Evolutionary conservation across 2,329 filamentous ascomycete genomes (phyloP).

Genomic region (Xylariaceae sp.): DNA sequence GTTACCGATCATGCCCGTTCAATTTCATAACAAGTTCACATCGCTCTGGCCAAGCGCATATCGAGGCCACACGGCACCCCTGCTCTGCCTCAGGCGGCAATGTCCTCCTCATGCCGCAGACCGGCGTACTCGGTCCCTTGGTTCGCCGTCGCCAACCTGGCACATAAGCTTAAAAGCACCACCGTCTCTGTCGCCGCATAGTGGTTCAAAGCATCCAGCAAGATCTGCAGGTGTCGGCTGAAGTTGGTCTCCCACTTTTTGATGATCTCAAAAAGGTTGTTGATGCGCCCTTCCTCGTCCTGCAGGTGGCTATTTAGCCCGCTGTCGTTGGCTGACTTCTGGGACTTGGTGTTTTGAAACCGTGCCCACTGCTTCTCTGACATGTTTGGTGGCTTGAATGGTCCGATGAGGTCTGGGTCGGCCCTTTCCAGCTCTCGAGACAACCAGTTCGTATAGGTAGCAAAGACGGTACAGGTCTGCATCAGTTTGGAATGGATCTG

Average conservation of each 20-base stretch:
- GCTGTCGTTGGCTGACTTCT: constrained; percentile 34
- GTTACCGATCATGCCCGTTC: too few species aligned
- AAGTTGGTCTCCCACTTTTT: constrained; percentile 93
- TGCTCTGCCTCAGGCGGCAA: constrained; percentile 15
- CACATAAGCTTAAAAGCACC: constrained; percentile 82
- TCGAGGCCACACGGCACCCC: not conserved
- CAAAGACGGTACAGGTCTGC: constrained; percentile 92
- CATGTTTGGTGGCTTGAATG: constrained; percentile 53
- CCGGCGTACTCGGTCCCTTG: constrained; percentile 65
- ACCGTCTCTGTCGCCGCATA: constrained; percentile 97
- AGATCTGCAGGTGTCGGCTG: constrained; percentile 81
- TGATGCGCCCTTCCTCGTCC: constrained; percentile 48
- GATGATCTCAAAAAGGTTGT: constrained; percentile 79
- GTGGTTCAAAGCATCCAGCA: constrained; percentile 93
- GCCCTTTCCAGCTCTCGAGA: constrained; percentile 77
- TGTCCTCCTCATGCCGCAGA: constrained; percentile 53
- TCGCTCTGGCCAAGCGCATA: too few species aligned
- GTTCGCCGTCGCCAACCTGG: constrained; percentile 73
- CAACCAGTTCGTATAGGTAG: constrained; percentile 80
- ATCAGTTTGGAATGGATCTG: constrained; percentile 97
- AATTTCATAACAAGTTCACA: too few species aligned
- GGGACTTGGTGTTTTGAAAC: constrained; percentile 46
- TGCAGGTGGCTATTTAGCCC: constrained; percentile 35
- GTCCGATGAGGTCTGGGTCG: constrained; percentile 68
- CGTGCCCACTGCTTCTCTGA: constrained; percentile 55